Percentiles rank a stretch among this genome's conserved stretches.
Conservation (phyloP, 208 protist species). For the Wallacemonas sp. region DNA sequence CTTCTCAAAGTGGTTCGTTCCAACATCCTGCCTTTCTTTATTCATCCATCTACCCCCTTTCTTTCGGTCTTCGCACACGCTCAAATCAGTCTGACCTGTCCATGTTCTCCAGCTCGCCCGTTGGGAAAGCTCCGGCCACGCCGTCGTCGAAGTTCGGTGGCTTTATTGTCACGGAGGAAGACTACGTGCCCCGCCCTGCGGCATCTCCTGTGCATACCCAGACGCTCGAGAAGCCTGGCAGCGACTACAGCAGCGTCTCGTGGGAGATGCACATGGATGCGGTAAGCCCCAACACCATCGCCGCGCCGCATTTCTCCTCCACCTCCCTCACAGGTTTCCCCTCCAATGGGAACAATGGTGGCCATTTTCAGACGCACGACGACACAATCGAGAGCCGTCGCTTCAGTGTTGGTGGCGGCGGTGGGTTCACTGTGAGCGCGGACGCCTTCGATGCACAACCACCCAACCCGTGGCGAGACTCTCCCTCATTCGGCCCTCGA, state of each 20-base stretch:
- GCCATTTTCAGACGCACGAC: not conserved
- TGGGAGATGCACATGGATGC: not conserved
- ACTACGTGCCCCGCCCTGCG: not conserved
- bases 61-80: constrained; percentile 8
- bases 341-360: not conserved
- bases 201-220: not conserved
- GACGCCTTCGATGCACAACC: not conserved
- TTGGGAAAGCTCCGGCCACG: not conserved
- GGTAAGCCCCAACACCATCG: not conserved
- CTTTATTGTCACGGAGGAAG: constrained; percentile 6
- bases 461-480: not conserved
- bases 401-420: not conserved
- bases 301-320: not conserved
- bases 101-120: constrained; percentile 7
- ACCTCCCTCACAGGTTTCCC: not conserved
- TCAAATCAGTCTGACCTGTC: no score
- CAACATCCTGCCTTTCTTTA: no score
- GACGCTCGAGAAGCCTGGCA: not conserved
- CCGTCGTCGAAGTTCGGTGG: not conserved
- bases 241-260: constrained; percentile 5
- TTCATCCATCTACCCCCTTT: constrained; percentile 7
- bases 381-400: not conserved
- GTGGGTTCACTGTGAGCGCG: not conserved
- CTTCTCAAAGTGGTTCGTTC: no score
- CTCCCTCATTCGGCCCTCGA: not conserved